A percentile compares a stretch with the other conserved stretches of the same genome.
These are phyloP conservation scores for Hypholoma sublateritium DNA, from an alignment of 768 basidiomycete species.

Conservation along the genomic window DNA sequence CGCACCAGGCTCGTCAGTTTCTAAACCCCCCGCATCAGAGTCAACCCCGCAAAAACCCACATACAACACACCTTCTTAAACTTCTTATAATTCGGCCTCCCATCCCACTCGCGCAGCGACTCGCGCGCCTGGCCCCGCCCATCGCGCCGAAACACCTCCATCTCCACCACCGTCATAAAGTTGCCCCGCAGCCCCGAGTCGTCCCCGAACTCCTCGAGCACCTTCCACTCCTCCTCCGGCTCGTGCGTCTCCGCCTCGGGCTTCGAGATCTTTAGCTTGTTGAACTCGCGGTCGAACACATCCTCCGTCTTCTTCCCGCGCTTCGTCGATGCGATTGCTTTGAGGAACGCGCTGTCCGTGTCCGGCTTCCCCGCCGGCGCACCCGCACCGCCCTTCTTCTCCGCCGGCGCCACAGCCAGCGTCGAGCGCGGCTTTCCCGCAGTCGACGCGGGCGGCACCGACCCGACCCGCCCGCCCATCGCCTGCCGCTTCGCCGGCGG, in stretches of 20 bases:
- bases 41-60: too few relatives aligned
- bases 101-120: slow-evolving; percentile 41
- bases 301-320: slow-evolving; percentile 67
- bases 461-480: slow-evolving; percentile 26
- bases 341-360: slow-evolving; percentile 66
- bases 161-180: slow-evolving; percentile 76
- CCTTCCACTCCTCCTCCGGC: slow-evolving; percentile 52
- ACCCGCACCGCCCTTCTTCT: slow-evolving; percentile 23
- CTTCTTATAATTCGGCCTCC: slow-evolving; percentile 71
- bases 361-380: slow-evolving; percentile 53
- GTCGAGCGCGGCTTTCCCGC: slow-evolving; percentile 2
- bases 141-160: slow-evolving; percentile 48
- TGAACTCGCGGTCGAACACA: slow-evolving; percentile 77
- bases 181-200: slow-evolving; percentile 65
- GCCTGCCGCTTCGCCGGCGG: slow-evolving; percentile 43
- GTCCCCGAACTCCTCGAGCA: slow-evolving; percentile 67
- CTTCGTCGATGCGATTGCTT: slow-evolving; percentile 73
- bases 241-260: slow-evolving; percentile 49
- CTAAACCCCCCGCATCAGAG: too few relatives aligned
- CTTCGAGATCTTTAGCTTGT: slow-evolving; percentile 69
- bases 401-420: slow-evolving; percentile 14
- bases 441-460: neutral
- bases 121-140: slow-evolving; percentile 16
- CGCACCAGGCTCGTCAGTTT: slow-evolving; percentile 12
- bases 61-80: slow-evolving; percentile 52